Evolutionary conservation across 2,329 filamentous ascomycete genomes (phyloP).

Genomic region (Cordyceps pruinosa): DNA sequence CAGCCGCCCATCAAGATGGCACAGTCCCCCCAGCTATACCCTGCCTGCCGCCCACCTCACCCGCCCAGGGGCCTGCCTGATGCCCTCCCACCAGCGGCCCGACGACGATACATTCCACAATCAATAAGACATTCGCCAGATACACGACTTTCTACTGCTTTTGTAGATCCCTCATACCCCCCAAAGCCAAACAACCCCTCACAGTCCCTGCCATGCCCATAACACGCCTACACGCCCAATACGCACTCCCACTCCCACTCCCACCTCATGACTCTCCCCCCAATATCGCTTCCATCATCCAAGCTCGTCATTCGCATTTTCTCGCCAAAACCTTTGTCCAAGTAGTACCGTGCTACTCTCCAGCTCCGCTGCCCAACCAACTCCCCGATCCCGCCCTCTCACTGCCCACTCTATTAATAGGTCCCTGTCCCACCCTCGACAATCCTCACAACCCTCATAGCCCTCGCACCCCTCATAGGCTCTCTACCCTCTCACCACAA

Average conservation of each 20-base stretch:
- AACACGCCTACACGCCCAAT: background rate
- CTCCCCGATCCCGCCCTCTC: background rate
- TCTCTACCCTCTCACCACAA: no score
- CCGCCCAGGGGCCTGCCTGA: no score
- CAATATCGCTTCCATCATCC: background rate
- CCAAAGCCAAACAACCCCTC: background rate
- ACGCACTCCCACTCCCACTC: background rate
- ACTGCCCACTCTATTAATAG: background rate
- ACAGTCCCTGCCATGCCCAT: background rate
- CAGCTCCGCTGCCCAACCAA: background rate
- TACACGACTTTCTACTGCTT: no score
- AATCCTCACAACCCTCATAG: no score
- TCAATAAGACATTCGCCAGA: no score
- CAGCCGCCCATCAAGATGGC: no score
- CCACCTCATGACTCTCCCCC: background rate
- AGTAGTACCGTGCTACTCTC: no score
- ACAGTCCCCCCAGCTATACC: background rate
- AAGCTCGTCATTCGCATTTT: background rate
- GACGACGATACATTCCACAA: no score
- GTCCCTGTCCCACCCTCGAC: background rate
- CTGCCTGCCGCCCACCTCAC: background rate
- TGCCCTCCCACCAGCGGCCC: no score
- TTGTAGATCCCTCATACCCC: no score
- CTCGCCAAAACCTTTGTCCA: background rate
- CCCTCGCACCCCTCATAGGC: no score